Conservation (phyloP, 139 green algal species). For the Coelastrella sp. region DNA sequence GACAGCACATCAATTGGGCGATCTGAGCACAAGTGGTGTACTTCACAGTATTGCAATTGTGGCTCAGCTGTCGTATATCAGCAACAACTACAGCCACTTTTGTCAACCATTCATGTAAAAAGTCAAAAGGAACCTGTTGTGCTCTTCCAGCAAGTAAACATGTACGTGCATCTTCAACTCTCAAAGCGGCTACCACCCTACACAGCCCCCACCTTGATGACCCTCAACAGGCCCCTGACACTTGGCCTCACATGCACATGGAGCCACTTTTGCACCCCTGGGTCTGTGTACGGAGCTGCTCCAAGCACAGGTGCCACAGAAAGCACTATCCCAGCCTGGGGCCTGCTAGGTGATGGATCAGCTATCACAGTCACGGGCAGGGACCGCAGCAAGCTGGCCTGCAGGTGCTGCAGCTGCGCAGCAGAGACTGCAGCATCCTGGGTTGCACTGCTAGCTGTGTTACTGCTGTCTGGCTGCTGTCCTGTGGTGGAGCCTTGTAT, state of each 20-base stretch:
- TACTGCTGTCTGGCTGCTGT: background rate
- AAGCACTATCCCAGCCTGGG: constrained; percentile 75
- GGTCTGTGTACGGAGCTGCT: constrained; percentile 65
- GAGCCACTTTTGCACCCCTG: constrained; percentile 78
- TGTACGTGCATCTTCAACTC: too few relatives aligned
- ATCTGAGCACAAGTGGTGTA: too few relatives aligned
- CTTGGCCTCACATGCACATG: constrained; percentile 85
- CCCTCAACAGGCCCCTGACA: constrained; percentile 73
- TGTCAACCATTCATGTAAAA: too few relatives aligned
- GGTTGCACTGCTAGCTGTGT: too few relatives aligned
- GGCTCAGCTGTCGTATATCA: too few relatives aligned
- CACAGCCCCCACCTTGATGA: constrained; percentile 55
- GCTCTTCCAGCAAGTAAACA: too few relatives aligned
- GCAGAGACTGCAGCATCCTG: too few relatives aligned
- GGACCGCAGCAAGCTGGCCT: constrained; percentile 52
- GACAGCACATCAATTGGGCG: background rate
- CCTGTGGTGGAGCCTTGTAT: background rate
- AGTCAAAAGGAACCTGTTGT: too few relatives aligned
- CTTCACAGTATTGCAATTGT: too few relatives aligned
- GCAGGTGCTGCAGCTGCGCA: background rate
- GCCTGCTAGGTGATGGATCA: constrained; percentile 60
- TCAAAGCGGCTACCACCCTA: background rate
- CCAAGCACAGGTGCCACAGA: constrained; percentile 85
- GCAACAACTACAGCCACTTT: too few relatives aligned
- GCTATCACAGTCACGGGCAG: constrained; percentile 78